Base-by-base conservation (phyloP, 345 rosid genomes). In the Viola odorata region DNA sequence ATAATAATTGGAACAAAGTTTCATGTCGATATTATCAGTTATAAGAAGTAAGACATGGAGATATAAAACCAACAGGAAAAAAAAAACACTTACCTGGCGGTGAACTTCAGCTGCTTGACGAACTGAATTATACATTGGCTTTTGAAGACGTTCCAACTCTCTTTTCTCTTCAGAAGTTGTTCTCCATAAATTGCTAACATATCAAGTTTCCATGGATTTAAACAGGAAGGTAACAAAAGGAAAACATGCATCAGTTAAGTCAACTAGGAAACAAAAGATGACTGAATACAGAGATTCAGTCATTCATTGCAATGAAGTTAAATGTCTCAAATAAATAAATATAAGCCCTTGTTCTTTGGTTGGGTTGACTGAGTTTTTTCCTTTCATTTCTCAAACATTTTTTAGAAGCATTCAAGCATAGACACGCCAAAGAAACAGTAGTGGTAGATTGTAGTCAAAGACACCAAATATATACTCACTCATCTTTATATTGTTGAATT, bases 91-190 rank as follows among this genome's bases (percentile, higher is more conserved):
- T 69, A 94, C 97, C 96, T 90, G 97, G 45, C 96, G 91, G 80
- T 94, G 99, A 68, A 90, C 97, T 85, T 90, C 99, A 10, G 99
- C 99, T 37, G 97, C 99, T 62, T 80, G 97, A 36, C 91, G 97
- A 64, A 86, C 86, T 45, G 97, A 89, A 78, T 85, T 91, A 63
- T 91, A 86, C n/a, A 77, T 78, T 42, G 96, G 97, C 65, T 85
- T 88, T 66, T 86, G 76, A 61, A 82, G 80, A 59, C 94, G 95
- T 80, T 95, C 96, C 70, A 88, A 66, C 65, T 88, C 96, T 75
- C 95, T 80, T 76, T 94, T 94, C 85, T 95, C 99, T 70, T 91
- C 97, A 56, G 99, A 95, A 5, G 99, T 86, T 39, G 80, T 74
- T 80, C 96, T 88, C 97, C 99, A 95, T 53, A 91, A 56, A 73